Percentiles rank a stretch among this genome's conserved stretches.
phyloP scores from a whole-genome alignment of 306 rosid species.

The Cicer judaicum region DNA sequence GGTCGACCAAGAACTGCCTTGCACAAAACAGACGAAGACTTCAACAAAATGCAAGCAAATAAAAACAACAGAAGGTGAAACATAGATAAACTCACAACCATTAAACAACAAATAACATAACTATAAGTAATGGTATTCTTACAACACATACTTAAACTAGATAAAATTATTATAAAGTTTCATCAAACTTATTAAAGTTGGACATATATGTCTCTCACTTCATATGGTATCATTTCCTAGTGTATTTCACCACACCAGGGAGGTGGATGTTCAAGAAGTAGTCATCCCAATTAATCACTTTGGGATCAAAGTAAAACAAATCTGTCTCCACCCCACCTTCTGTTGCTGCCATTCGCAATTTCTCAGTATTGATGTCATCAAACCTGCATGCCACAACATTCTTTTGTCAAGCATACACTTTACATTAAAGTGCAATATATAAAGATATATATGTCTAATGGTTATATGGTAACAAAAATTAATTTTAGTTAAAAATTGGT shows the following conservation, averaged over 20 bases:
- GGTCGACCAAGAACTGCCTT: no score
- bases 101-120: constrained; percentile 30
- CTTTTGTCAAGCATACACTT: constrained; percentile 10
- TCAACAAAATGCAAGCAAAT: no score
- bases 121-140: not conserved
- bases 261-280: constrained; percentile 72
- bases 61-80: no score
- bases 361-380: constrained; percentile 81
- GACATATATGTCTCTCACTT: constrained; percentile 3
- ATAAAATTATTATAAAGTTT: constrained; percentile 7
- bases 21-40: no score
- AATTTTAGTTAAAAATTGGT: no score
- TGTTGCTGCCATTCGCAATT: constrained; percentile 61
- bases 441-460: no score
- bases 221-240: constrained; percentile 58
- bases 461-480: no score
- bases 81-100: not conserved
- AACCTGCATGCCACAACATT: constrained; percentile 56
- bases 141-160: constrained; percentile 21
- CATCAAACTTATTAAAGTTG: constrained; percentile 20
- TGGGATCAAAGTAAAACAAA: constrained; percentile 78
- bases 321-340: constrained; percentile 61
- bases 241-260: constrained; percentile 70
- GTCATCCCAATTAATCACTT: constrained; percentile 71
- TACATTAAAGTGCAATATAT: not conserved